Conservation (phyloP, 257 asterid genomes). For the Henckelia pumila region DNA sequence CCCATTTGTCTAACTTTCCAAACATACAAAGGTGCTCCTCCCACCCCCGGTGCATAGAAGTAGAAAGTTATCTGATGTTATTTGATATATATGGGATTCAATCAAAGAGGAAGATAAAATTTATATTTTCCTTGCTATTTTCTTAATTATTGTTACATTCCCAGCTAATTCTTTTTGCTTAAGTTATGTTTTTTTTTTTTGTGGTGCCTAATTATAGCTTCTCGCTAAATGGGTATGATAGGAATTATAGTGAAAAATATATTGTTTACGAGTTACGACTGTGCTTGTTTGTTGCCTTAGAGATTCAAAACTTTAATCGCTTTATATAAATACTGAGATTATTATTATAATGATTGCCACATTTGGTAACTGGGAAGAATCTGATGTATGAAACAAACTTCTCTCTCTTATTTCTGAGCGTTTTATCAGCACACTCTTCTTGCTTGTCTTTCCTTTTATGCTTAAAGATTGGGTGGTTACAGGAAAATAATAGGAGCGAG, state of each 20-base stretch:
- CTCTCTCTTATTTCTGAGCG: neutral
- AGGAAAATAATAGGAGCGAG: constrained; percentile 88
- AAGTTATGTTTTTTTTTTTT: neutral
- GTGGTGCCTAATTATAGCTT: constrained; percentile 3
- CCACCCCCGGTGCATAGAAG: neutral
- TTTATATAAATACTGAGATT: neutral
- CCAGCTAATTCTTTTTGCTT: too few relatives aligned
- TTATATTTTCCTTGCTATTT: too few relatives aligned
- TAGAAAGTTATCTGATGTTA: neutral
- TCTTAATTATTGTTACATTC: neutral
- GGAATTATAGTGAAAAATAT: neutral
- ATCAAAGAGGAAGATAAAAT: constrained; percentile 3
- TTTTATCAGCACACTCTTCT: neutral
- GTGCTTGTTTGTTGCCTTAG: constrained; percentile 2
- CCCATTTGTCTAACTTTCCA: neutral
- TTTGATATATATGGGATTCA: constrained; percentile 7
- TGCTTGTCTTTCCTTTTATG: constrained; percentile 15
- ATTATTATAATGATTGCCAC: neutral
- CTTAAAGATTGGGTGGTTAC: constrained; percentile 29
- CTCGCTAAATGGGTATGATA: constrained; percentile 9
- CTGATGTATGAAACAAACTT: neutral
- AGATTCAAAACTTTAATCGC: neutral
- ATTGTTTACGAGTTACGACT: neutral
- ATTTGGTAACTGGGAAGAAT: neutral
- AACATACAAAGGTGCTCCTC: neutral